These are phyloP conservation scores for Pezicula neosporulosa DNA, from an alignment of 2,329 filamentous ascomycete genomes.

Conservation along the genomic window DNA sequence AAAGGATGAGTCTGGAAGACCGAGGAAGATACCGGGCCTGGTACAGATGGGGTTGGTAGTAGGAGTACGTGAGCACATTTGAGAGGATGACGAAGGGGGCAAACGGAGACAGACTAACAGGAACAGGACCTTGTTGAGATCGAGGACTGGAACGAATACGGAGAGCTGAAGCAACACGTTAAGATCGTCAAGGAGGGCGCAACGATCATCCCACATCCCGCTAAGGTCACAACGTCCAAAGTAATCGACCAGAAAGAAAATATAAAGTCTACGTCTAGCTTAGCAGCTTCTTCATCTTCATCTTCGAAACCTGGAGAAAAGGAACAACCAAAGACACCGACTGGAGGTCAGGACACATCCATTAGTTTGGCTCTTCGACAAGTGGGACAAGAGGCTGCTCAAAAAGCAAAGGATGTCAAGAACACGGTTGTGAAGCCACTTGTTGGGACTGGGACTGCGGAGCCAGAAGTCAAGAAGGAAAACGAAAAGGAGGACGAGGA, in stretches of 20 bases:
- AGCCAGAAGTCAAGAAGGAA: conserved; percentile 6
- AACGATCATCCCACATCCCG: conserved; percentile 8
- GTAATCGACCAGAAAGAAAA: conserved; percentile 24
- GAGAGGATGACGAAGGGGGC: background rate
- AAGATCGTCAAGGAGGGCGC: conserved; percentile 44
- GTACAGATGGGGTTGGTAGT: conserved; percentile 85
- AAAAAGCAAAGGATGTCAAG: conserved; percentile 58
- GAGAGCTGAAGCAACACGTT: conserved; percentile 86
- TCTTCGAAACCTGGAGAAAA: conserved; percentile 15
- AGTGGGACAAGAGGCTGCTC: conserved; percentile 62
- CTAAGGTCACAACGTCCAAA: conserved; percentile 22
- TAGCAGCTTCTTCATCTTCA: conserved; percentile 17
- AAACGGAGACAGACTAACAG: conserved; percentile 8
- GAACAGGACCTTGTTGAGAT: conserved; percentile 84
- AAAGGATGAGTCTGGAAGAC: conserved; percentile 59
- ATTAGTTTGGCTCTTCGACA: conserved; percentile 45
- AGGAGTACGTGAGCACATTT: conserved; percentile 60
- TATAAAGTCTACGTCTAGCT: conserved; percentile 22
- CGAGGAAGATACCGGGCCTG: conserved; percentile 79
- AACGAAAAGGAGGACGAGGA: background rate
- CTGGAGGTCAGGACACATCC: conserved; percentile 19
- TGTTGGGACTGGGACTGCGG: conserved; percentile 16
- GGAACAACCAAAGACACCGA: conserved; percentile 10
- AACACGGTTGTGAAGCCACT: conserved; percentile 29
- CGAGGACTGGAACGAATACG: conserved; percentile 99